A percentile compares a stretch with the other conserved stretches of the same genome.
phyloP scores from a whole-genome alignment of 2,329 filamentous ascomycete genomes.

The Alternaria burnsii region DNA sequence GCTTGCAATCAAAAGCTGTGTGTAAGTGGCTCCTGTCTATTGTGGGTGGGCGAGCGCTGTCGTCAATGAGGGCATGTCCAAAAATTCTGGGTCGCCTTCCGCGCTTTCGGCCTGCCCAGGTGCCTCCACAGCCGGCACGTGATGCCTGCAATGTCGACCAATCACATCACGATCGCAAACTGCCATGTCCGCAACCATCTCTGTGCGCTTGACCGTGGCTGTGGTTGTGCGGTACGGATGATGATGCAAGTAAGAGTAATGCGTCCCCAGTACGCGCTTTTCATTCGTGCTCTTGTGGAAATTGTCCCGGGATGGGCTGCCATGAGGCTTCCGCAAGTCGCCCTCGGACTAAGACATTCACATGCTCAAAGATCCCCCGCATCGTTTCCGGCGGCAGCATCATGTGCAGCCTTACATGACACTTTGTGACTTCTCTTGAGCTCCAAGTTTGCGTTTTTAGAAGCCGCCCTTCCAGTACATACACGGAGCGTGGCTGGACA shows the following conservation, averaged over 20 bases:
- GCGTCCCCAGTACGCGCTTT: not conserved
- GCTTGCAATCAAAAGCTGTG: not conserved
- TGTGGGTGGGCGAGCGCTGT: conserved; percentile 24
- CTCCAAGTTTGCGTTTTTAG: not conserved
- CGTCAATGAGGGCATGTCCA: conserved; percentile 25
- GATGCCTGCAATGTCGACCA: conserved; percentile 30
- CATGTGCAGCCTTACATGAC: conserved; percentile 22
- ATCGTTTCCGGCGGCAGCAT: conserved; percentile 24
- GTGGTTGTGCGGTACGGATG: not conserved
- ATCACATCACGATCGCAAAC: conserved; percentile 47
- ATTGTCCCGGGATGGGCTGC: conserved; percentile 3
- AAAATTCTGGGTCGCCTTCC: conserved; percentile 43
- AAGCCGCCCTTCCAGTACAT: not conserved
- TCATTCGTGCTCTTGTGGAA: not conserved
- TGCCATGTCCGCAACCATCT: conserved; percentile 5
- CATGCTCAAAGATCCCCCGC: conserved; percentile 36
- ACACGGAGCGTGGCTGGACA: conserved; percentile 21
- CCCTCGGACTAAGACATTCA: conserved; percentile 36
- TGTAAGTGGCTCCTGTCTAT: conserved; percentile 3
- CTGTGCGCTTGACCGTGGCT: not conserved
- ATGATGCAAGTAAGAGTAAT: not conserved
- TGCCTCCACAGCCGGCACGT: conserved; percentile 33
- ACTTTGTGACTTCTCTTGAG: not conserved
- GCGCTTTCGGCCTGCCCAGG: conserved; percentile 30
- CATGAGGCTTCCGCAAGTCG: conserved; percentile 18